Evolutionary conservation across 2,329 filamentous ascomycete species (phyloP).

Genomic region (Basipetospora chlamydospora): DNA sequence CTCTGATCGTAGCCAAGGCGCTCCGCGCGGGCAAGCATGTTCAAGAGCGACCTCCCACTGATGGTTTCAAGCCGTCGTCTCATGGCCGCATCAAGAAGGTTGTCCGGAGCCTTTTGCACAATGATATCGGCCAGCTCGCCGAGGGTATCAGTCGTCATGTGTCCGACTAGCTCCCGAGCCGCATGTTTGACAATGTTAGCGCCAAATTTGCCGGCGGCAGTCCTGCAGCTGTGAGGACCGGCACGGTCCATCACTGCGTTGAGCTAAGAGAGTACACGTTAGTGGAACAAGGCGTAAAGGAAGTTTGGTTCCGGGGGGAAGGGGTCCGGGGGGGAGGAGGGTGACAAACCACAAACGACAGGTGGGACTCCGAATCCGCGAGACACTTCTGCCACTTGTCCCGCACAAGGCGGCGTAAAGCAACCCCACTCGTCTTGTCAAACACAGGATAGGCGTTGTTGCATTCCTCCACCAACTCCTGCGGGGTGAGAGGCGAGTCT

Average conservation of each 20-base stretch:
- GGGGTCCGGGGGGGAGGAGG: neutral
- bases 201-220: constrained; percentile 31
- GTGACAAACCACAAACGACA: constrained; percentile 29
- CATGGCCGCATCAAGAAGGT: constrained; percentile 38
- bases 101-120: constrained; percentile 29
- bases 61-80: constrained; percentile 37
- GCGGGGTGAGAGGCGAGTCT: neutral
- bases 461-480: constrained; percentile 1
- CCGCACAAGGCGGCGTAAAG: constrained; percentile 25
- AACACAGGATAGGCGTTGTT: constrained; percentile 12
- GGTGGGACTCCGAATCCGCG: constrained; percentile 29
- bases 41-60: constrained; percentile 37
- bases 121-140: constrained; percentile 30
- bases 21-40: constrained; percentile 40
- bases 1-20: constrained; percentile 39
- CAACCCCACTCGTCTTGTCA: constrained; percentile 21
- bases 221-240: constrained; percentile 19
- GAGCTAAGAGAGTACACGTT: constrained; percentile 12
- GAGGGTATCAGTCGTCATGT: constrained; percentile 18
- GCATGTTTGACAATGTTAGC: constrained; percentile 24
- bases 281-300: too few relatives aligned
- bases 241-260: constrained; percentile 34
- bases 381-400: constrained; percentile 31
- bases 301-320: too few relatives aligned
- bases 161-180: constrained; percentile 24